These are phyloP conservation scores for Penicillium robsamsonii DNA, from an alignment of 495 filamentous ascomycete genomes.

Conservation along the genomic window DNA sequence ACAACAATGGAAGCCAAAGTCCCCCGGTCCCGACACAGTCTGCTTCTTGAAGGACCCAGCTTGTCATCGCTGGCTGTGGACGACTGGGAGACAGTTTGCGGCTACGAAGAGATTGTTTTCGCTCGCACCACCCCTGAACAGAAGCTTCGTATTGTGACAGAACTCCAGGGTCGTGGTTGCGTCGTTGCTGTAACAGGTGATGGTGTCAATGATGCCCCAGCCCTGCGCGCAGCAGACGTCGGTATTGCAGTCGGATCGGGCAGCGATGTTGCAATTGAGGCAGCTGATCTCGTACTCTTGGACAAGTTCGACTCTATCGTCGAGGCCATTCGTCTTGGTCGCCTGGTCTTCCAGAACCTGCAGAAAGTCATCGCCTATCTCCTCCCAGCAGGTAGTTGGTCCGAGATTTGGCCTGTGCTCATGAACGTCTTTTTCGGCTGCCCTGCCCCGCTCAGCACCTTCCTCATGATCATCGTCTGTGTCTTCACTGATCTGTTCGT, in stretches of 20 bases:
- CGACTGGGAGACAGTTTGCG: slow-evolving; percentile 57
- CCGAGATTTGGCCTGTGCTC: slow-evolving; percentile 73
- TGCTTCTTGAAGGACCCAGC: slow-evolving; percentile 51
- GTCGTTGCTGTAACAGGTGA: slow-evolving; percentile 78
- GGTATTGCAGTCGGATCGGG: slow-evolving; percentile 64
- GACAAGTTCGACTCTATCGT: slow-evolving; percentile 67
- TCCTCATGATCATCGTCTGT: slow-evolving; percentile 70
- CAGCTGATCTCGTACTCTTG: slow-evolving; percentile 81
- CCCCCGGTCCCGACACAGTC: slow-evolving; percentile 26
- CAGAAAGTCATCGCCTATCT: slow-evolving; percentile 61
- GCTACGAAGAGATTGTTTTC: slow-evolving; percentile 66
- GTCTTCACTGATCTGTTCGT: slow-evolving; percentile 62
- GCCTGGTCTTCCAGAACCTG: slow-evolving; percentile 56
- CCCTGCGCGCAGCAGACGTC: slow-evolving; percentile 62
- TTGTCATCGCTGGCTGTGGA: slow-evolving; percentile 54
- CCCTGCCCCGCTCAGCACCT: slow-evolving; percentile 63
- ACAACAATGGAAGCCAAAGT: slow-evolving; percentile 11
- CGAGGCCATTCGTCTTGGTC: slow-evolving; percentile 61
- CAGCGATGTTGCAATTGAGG: slow-evolving; percentile 68
- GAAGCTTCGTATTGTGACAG: slow-evolving; percentile 70
- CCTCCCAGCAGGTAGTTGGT: slow-evolving; percentile 65
- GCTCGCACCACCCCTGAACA: slow-evolving; percentile 75
- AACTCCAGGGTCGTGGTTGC: slow-evolving; percentile 57
- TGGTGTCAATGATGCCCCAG: slow-evolving; percentile 69
- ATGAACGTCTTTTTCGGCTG: slow-evolving; percentile 71